phyloP scores from a whole-genome alignment of 371 early-diverging fungal genomes.

The Mortierella sp. region DNA sequence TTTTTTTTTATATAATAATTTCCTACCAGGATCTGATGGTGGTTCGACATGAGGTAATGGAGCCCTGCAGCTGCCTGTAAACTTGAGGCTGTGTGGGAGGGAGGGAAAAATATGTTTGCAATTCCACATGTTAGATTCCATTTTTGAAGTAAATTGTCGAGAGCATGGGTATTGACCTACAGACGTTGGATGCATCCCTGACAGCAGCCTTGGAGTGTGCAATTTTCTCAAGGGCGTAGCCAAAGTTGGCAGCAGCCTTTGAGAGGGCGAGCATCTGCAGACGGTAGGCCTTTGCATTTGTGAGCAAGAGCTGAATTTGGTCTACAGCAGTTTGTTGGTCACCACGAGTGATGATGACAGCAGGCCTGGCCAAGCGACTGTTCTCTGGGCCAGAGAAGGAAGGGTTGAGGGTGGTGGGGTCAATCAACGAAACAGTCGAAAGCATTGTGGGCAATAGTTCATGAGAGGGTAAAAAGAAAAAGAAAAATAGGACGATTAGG shows the following conservation, averaged over 20 bases:
- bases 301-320: conserved; percentile 48
- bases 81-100: conserved; percentile 56
- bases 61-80: conserved; percentile 69
- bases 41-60: conserved; percentile 67
- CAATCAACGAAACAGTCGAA: conserved; percentile 54
- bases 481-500: background rate
- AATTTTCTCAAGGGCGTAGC: conserved; percentile 63
- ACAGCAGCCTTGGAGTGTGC: conserved; percentile 63
- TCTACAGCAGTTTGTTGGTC: conserved; percentile 51
- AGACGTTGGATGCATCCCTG: conserved; percentile 44
- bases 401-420: conserved; percentile 53
- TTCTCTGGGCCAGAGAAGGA: conserved; percentile 52
- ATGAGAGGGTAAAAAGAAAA: background rate
- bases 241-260: conserved; percentile 64
- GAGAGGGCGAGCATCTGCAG: conserved; percentile 63
- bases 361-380: conserved; percentile 39
- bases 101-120: conserved; percentile 5
- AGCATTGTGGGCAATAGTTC: conserved; percentile 33
- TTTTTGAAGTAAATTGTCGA: background rate
- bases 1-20: background rate
- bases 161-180: conserved; percentile 14
- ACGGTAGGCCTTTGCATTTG: conserved; percentile 62
- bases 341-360: conserved; percentile 42
- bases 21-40: conserved; percentile 67
- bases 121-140: too few relatives aligned